Conservation (phyloP, 1,139 yeast species). For the Debaryomyces psychrophilus region DNA sequence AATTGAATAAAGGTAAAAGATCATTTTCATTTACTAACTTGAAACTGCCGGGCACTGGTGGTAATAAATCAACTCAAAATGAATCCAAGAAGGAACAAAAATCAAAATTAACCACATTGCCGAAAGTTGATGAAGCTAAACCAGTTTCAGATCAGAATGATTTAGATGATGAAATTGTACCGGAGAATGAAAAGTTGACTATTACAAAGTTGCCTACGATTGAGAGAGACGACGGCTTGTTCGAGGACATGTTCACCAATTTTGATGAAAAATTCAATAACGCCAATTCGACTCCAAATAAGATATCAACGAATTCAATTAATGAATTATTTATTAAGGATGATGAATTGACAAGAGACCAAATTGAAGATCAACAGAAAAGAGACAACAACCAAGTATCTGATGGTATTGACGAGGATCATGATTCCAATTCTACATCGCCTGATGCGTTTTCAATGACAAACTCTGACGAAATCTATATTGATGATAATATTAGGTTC, state of each 20-base stretch:
- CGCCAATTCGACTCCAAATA: constrained; percentile 19
- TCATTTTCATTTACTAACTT: constrained; percentile 22
- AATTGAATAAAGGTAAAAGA: constrained; percentile 10
- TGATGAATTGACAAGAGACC: constrained; percentile 48
- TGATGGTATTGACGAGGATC: constrained; percentile 14
- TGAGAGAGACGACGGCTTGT: constrained; percentile 35
- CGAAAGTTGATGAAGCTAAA: not conserved
- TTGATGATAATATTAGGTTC: constrained; percentile 40
- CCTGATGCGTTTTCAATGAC: constrained; percentile 1
- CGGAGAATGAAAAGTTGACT: constrained; percentile 15
- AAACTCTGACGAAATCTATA: constrained; percentile 29
- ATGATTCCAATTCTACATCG: not conserved
- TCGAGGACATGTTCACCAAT: constrained; percentile 37
- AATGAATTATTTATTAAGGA: constrained; percentile 44
- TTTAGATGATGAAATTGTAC: not conserved
- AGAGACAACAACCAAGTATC: constrained; percentile 29
- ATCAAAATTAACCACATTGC: not conserved
- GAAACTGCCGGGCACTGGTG: constrained; percentile 9
- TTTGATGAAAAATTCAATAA: constrained; percentile 31
- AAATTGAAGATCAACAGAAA: constrained; percentile 44
- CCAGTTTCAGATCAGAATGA: not conserved
- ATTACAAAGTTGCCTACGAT: constrained; percentile 33
- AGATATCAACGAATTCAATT: constrained; percentile 20
- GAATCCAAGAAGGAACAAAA: not conserved
- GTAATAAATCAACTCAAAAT: not conserved